Percentiles rank a stretch among this genome's conserved stretches.
Evolutionary conservation across 208 protist genomes (phyloP).

Genomic region (Trypanosoma mega): DNA sequence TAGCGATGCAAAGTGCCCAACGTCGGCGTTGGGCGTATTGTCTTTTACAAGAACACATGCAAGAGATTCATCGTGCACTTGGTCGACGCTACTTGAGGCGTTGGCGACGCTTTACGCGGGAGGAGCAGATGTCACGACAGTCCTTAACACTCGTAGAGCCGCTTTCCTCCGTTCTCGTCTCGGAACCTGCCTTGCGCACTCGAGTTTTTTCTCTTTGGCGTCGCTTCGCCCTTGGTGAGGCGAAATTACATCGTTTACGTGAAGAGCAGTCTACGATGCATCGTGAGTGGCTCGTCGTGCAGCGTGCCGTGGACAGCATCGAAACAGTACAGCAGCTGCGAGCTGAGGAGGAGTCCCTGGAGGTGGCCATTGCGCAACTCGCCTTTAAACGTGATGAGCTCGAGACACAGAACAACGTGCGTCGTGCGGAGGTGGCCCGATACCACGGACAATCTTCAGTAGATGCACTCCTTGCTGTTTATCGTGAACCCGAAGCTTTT

Average conservation of each 20-base stretch:
- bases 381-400: slow-evolving; percentile 25
- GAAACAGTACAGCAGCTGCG: slow-evolving; percentile 32
- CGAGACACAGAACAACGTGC: slow-evolving; percentile 7
- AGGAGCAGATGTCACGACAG: slow-evolving; percentile 4
- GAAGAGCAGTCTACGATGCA: slow-evolving; percentile 58
- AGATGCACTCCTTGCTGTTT: slow-evolving; percentile 17
- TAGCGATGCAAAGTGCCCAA: slow-evolving; percentile 6
- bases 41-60: slow-evolving; percentile 30
- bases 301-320: slow-evolving; percentile 33
- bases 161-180: slow-evolving; percentile 37
- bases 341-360: slow-evolving; percentile 29
- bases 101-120: slow-evolving; percentile 30
- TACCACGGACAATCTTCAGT: slow-evolving; percentile 14
- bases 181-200: slow-evolving; percentile 28
- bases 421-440: slow-evolving; percentile 7
- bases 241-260: slow-evolving; percentile 30
- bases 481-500: slow-evolving; percentile 7
- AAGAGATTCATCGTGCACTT: slow-evolving; percentile 3
- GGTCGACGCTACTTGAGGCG: slow-evolving; percentile 27
- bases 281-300: slow-evolving; percentile 52
- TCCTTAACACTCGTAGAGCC: slow-evolving; percentile 37
- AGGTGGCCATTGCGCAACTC: slow-evolving; percentile 20
- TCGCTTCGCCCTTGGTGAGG: slow-evolving; percentile 37
- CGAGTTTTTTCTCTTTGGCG: slow-evolving; percentile 58
- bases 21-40: slow-evolving; percentile 21